Evolutionary conservation across 768 basidiomycete genomes (phyloP).

Genomic region (Mycena filopes): DNA sequence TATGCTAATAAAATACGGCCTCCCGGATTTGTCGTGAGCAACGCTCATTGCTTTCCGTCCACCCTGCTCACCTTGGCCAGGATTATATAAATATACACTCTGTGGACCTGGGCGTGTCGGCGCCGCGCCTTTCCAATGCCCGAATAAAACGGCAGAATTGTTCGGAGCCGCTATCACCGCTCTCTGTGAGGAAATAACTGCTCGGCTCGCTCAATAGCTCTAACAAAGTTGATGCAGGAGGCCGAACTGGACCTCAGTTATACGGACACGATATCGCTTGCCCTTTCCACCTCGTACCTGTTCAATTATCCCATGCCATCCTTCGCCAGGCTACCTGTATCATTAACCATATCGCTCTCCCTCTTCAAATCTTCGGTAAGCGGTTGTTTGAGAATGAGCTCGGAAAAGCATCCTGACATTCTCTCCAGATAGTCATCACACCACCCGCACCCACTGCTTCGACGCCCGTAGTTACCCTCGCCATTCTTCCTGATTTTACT

Average conservation of each 20-base stretch:
- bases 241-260: constrained; percentile 89
- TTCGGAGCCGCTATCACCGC: constrained; percentile 37
- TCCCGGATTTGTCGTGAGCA: constrained; percentile 70
- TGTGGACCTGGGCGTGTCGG: constrained; percentile 83
- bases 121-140: constrained; percentile 81
- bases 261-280: constrained; percentile 84
- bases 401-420: constrained; percentile 23
- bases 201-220: constrained; percentile 19
- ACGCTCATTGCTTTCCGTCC: constrained; percentile 8
- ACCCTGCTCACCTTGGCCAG: constrained; percentile 50
- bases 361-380: constrained; percentile 74
- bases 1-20: constrained; percentile 86
- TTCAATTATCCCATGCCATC: constrained; percentile 88
- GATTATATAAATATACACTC: constrained; percentile 89
- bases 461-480: constrained; percentile 73
- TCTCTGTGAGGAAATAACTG: constrained; percentile 42
- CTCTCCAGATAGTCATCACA: constrained; percentile 65
- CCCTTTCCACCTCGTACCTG: constrained; percentile 82
- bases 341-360: constrained; percentile 81
- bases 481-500: constrained; percentile 86
- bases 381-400: constrained; percentile 35
- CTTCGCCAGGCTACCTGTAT: constrained; percentile 86
- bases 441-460: constrained; percentile 66
- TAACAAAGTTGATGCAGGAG: constrained; percentile 56
- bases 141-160: constrained; percentile 54